Percentiles rank a stretch among this genome's conserved stretches.
Evolutionary conservation across 306 rosid genomes (phyloP).

Genomic region (Cercis canadensis): DNA sequence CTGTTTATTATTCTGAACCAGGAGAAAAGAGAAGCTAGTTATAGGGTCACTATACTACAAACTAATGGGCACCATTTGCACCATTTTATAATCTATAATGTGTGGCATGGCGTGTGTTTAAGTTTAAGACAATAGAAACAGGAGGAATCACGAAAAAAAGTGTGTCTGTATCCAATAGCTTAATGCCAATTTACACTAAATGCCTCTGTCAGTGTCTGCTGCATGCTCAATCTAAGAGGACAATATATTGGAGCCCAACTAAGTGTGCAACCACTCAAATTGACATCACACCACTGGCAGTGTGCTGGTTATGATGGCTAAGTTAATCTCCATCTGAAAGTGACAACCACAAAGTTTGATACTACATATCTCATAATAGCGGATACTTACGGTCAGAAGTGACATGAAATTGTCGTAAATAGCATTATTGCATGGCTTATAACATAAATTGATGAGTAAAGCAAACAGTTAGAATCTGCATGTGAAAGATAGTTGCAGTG

Average conservation of each 20-base stretch:
- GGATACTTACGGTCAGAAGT: too few relatives aligned
- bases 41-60: neutral
- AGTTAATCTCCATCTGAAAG: conserved; percentile 21
- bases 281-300: conserved; percentile 18
- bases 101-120: neutral
- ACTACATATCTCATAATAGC: too few relatives aligned
- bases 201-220: conserved; percentile 32
- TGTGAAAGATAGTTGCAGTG: too few relatives aligned
- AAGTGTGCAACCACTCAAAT: conserved; percentile 21
- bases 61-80: conserved; percentile 13
- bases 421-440: too few relatives aligned
- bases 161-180: conserved; percentile 28
- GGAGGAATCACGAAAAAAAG: neutral
- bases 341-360: conserved; percentile 3
- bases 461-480: too few relatives aligned
- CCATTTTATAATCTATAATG: conserved; percentile 11
- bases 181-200: conserved; percentile 42
- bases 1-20: neutral
- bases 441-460: too few relatives aligned
- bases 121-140: neutral
- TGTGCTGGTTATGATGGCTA: neutral
- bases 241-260: neutral
- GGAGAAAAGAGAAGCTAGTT: too few relatives aligned
- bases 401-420: too few relatives aligned
- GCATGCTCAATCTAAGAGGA: neutral